phyloP scores from a whole-genome alignment of 495 filamentous ascomycete species.

The Penicillium tannophilum region DNA sequence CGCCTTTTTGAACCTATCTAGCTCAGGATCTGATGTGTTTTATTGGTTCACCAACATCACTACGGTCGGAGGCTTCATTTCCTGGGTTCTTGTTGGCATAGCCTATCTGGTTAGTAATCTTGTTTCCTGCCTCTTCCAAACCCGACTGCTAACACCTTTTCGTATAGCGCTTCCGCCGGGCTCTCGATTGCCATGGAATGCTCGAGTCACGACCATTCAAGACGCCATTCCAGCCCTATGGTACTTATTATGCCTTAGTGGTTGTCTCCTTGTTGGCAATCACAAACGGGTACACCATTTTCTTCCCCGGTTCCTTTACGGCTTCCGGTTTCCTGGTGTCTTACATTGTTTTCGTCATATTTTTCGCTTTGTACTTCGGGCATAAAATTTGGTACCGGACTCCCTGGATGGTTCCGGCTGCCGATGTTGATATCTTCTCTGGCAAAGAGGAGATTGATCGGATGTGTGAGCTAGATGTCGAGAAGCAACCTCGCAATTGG shows the following conservation, averaged over 20 bases:
- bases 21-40: constrained; percentile 53
- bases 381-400: constrained; percentile 38
- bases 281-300: constrained; percentile 66
- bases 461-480: constrained; percentile 29
- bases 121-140: neutral
- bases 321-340: constrained; percentile 53
- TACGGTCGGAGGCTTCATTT: constrained; percentile 62
- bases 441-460: constrained; percentile 39
- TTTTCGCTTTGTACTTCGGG: constrained; percentile 64
- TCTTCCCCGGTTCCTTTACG: constrained; percentile 53
- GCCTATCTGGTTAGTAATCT: constrained; percentile 31
- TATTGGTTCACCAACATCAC: constrained; percentile 60
- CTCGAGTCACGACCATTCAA: constrained; percentile 55
- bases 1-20: constrained; percentile 50
- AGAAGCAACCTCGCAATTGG: constrained; percentile 33
- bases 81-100: constrained; percentile 49
- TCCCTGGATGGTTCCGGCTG: constrained; percentile 54
- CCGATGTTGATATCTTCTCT: constrained; percentile 34
- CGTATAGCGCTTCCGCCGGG: constrained; percentile 46
- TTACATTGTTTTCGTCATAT: constrained; percentile 60
- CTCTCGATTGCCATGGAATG: constrained; percentile 41
- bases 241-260: constrained; percentile 55
- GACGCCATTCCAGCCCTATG: constrained; percentile 56
- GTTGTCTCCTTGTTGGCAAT: constrained; percentile 59
- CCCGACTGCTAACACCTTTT: neutral